Conservation (phyloP, 192 early-diverging fungal species). For the Funneliformis mosseae region DNA sequence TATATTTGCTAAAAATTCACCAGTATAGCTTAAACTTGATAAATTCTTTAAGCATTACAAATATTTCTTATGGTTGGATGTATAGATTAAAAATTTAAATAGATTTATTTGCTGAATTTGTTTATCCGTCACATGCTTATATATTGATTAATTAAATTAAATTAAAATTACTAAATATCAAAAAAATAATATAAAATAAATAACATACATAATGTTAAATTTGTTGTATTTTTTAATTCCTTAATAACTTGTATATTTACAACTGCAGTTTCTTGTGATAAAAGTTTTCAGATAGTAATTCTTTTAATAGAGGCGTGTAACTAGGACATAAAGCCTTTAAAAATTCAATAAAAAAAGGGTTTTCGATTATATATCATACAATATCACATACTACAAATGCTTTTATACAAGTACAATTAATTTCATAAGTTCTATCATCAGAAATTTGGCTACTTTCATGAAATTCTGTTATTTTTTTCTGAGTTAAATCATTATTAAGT, state of each 20-base stretch:
- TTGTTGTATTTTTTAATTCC: neutral
- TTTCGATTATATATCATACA: neutral
- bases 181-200: neutral
- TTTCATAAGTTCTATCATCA: no score
- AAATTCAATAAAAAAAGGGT: conserved; percentile 22
- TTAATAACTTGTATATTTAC: neutral
- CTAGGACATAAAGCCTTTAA: neutral
- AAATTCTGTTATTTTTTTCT: neutral
- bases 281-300: conserved; percentile 1
- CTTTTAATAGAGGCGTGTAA: neutral
- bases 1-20: neutral
- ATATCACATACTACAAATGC: conserved; percentile 4
- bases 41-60: neutral
- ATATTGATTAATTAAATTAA: neutral
- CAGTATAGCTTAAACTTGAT: neutral
- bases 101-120: neutral
- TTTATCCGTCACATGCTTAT: neutral
- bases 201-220: conserved; percentile 5
- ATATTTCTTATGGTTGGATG: no score
- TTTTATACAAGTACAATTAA: neutral
- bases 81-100: neutral
- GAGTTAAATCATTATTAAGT: neutral
- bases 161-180: neutral
- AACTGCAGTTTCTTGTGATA: neutral
- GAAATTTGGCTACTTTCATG: conserved; percentile 4